Base-by-base conservation (phyloP, 192 early-diverging fungal genomes). In the Haplosporangium gracile region DNA sequence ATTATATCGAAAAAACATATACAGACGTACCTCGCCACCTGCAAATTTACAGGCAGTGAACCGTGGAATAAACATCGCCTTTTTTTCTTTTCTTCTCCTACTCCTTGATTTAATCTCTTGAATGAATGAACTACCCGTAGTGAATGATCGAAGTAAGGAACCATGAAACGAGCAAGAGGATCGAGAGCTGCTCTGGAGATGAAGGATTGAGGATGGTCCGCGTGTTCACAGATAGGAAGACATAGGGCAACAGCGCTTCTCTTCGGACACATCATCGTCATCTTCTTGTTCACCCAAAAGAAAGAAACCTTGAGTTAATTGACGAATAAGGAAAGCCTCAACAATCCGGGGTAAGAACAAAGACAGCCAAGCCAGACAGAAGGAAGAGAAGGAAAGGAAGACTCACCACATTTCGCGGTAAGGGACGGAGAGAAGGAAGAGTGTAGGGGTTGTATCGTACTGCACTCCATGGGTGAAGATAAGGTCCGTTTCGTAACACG, bases 221-320 rank as follows among this genome's bases (percentile, higher is more conserved):
- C 32, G 73, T 74, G 32, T 74, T 38, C 43, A 38, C 32, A 55
- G 73, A 74, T 74, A 74, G 73, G 73, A 53, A 74, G 53, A 55
- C 73, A 74, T 74, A 36, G 51, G 73, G 47, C 43, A 32, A 16
- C 26, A 34, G 32, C 34, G 24, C 60, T 65, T 32, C 26, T 29
- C 24, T 32, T 11, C 60, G n/a, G 60, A 65, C 29, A 9, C 60
- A 65, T 11, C 24, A 57, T 57, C 24, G 5, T 22, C 16, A 0
- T 51, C 5, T 51, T 45, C 13, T 20, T 51, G 49, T 51, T 51
- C 16, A 15, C 32, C 60, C 29, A 65, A 29, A 10, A 53, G 20
- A 26, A 32, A 32, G 60, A 53, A 74, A 74, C 51, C 47, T 73
- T 73, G 72, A 73, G 72, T 26, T 47, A 32, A 73, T 18, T 26